These are phyloP conservation scores for Lactuca saligna DNA, from an alignment of 129 eudicot species.

Conservation along the genomic window DNA sequence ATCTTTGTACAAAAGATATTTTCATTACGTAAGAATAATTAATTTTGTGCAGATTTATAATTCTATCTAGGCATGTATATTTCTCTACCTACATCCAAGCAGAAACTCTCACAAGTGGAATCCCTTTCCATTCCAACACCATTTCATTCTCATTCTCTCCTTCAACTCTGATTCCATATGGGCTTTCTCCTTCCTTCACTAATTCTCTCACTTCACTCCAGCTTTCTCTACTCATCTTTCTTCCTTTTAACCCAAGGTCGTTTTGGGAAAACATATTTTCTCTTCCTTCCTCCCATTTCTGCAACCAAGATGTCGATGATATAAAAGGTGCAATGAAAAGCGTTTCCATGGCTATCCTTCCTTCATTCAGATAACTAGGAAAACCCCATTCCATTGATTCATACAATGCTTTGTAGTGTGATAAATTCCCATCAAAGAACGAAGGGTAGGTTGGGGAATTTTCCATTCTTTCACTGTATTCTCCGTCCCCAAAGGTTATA, in stretches of 20 bases:
- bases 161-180: slow-evolving; percentile 40
- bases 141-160: slow-evolving; percentile 46
- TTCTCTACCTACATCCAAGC: slow-evolving; percentile 34
- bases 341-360: slow-evolving; percentile 59
- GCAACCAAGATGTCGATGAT: slow-evolving; percentile 47
- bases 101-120: slow-evolving; percentile 57
- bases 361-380: slow-evolving; percentile 52
- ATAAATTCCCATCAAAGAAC: slow-evolving; percentile 35
- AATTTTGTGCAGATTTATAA: slow-evolving; percentile 11
- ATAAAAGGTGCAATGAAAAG: slow-evolving; percentile 54
- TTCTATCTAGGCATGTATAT: slow-evolving; percentile 6
- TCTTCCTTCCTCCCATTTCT: slow-evolving; percentile 46
- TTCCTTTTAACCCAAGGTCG: slow-evolving; percentile 32
- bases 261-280: background rate
- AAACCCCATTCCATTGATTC: slow-evolving; percentile 57
- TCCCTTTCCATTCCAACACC: slow-evolving; percentile 63
- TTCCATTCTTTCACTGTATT: slow-evolving; percentile 9
- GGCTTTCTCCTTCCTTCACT: slow-evolving; percentile 49
- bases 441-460: slow-evolving; percentile 24
- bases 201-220: slow-evolving; percentile 47
- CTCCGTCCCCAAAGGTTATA: slow-evolving; percentile 55
- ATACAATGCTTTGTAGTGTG: slow-evolving; percentile 52
- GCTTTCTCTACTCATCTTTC: slow-evolving; percentile 39
- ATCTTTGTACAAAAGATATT: background rate
- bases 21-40: background rate